A percentile compares a stretch with the other conserved stretches of the same genome.
These are phyloP conservation scores for Epichloe brachyelytri DNA, from an alignment of 2,329 filamentous ascomycete genomes.

Conservation along the genomic window DNA sequence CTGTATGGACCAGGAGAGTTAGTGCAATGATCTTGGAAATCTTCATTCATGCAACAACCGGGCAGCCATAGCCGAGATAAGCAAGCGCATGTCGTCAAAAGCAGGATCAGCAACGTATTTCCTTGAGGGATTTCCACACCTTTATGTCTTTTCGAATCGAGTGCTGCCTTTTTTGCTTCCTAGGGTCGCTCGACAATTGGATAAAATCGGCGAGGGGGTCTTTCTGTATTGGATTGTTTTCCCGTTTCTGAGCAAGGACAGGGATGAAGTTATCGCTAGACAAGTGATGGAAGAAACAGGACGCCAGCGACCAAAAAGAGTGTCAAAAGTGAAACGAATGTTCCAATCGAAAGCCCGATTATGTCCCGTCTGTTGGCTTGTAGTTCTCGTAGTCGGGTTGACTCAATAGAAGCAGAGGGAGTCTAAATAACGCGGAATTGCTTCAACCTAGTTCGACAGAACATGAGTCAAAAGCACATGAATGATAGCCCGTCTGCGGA, in stretches of 20 bases:
- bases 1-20: background rate
- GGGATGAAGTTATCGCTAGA: slow-evolving; percentile 17
- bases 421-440: slow-evolving; percentile 16
- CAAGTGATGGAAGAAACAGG: slow-evolving; percentile 27
- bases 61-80: too few species aligned
- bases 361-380: background rate
- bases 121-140: background rate
- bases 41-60: background rate
- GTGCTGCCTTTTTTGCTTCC: background rate
- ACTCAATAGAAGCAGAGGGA: slow-evolving; percentile 18
- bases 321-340: slow-evolving; percentile 20
- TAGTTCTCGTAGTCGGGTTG: slow-evolving; percentile 1
- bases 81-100: background rate
- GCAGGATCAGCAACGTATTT: background rate
- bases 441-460: slow-evolving; percentile 17
- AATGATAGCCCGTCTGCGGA: background rate
- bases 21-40: background rate
- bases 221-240: background rate
- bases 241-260: background rate
- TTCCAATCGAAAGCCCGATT: slow-evolving; percentile 17
- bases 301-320: slow-evolving; percentile 42
- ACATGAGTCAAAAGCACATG: slow-evolving; percentile 15
- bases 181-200: background rate
- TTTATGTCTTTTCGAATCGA: background rate
- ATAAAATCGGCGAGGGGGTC: background rate